Percentiles rank a stretch among this genome's conserved stretches.
phyloP scores from a whole-genome alignment of 345 rosid genomes.

The Nasturtium officinale region DNA sequence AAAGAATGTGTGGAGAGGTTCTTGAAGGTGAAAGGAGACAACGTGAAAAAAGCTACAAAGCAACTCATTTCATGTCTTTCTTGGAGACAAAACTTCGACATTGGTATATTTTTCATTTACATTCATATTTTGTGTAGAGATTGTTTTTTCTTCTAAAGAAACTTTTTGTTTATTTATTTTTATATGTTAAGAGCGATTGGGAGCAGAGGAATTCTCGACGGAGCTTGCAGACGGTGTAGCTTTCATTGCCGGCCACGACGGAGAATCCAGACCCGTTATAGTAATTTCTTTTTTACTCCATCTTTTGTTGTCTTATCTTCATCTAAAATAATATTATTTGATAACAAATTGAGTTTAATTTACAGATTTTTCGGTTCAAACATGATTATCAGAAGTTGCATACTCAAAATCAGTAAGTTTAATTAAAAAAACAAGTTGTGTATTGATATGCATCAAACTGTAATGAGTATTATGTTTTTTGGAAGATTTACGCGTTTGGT shows the following conservation, averaged over 20 bases:
- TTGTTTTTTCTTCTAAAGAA: no score
- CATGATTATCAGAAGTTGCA: conserved; percentile 83
- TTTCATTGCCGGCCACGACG: conserved; percentile 88
- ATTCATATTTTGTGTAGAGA: not conserved
- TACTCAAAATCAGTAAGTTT: conserved; percentile 78
- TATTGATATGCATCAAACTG: not conserved
- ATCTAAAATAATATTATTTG: not conserved
- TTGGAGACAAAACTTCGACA: conserved; percentile 80
- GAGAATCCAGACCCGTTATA: conserved; percentile 76
- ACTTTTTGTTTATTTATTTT: not conserved
- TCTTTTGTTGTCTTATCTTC: not conserved
- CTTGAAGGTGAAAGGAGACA: conserved; percentile 72
- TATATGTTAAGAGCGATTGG: conserved; percentile 54
- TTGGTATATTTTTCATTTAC: conserved; percentile 49
- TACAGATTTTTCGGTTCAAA: conserved; percentile 82
- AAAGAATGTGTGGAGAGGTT: conserved; percentile 78
- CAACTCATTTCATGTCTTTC: conserved; percentile 78
- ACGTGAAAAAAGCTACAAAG: conserved; percentile 83
- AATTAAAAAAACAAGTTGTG: not conserved
- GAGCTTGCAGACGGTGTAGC: conserved; percentile 85
- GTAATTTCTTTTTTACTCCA: conserved; percentile 43
- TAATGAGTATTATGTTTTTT: not conserved
- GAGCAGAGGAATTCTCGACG: conserved; percentile 91
- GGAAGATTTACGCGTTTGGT: conserved; percentile 75
- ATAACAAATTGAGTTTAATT: not conserved